Evolutionary conservation across 768 basidiomycete species (phyloP).

Genomic region (Gyrodon lividus): DNA sequence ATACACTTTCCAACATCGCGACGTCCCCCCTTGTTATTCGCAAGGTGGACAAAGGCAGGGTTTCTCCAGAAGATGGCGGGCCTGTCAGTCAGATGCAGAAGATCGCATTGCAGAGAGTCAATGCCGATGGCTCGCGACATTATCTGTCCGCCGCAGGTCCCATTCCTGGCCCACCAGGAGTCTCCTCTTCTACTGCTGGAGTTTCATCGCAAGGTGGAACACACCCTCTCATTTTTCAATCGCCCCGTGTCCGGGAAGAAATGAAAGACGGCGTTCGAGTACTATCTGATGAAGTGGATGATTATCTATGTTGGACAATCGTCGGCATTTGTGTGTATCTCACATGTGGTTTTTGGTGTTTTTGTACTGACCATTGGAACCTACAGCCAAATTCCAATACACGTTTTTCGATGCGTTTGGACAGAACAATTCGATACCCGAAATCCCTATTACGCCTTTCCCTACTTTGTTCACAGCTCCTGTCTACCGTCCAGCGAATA

Average conservation of each 20-base stretch:
- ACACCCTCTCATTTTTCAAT: constrained; percentile 76
- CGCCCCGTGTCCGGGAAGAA: constrained; percentile 80
- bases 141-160: constrained; percentile 90
- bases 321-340: constrained; percentile 82
- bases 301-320: constrained; percentile 95
- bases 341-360: constrained; percentile 5
- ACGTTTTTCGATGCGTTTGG: constrained; percentile 92
- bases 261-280: constrained; percentile 72
- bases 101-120: constrained; percentile 84
- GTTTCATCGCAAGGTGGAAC: constrained; percentile 75
- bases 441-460: constrained; percentile 84
- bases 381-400: constrained; percentile 86
- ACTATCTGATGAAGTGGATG: constrained; percentile 88
- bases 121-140: constrained; percentile 78
- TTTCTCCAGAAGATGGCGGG: constrained; percentile 84
- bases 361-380: constrained; percentile 18
- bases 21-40: constrained; percentile 86
- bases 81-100: constrained; percentile 98
- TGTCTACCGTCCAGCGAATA: constrained; percentile 63
- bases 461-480: constrained; percentile 84
- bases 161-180: constrained; percentile 71
- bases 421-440: constrained; percentile 73
- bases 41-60: constrained; percentile 88
- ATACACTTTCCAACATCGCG: constrained; percentile 80
- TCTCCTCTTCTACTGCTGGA: constrained; percentile 70